phyloP scores from a whole-genome alignment of 2,329 filamentous ascomycete genomes.

The Drechslerella dactyloides region DNA sequence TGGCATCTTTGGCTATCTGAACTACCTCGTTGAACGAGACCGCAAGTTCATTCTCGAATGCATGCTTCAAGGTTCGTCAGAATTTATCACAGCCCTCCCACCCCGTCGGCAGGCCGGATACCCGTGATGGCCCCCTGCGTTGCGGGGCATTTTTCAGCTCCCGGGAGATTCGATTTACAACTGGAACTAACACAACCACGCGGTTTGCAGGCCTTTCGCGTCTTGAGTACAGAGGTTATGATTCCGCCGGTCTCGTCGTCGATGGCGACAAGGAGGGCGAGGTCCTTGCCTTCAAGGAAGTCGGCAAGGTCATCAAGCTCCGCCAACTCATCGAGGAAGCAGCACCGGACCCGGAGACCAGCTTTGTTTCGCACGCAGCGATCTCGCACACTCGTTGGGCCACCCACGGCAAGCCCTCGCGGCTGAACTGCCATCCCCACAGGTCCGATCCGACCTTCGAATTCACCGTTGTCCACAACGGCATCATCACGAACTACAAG shows the following conservation, averaged over 20 bases:
- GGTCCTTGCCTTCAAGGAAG: slow-evolving; percentile 97
- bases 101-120: slow-evolving; percentile 3
- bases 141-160: slow-evolving; percentile 8
- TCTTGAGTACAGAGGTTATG: slow-evolving; percentile 98
- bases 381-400: slow-evolving; percentile 99
- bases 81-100: neutral
- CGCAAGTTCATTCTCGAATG: slow-evolving; percentile 95
- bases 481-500: slow-evolving; percentile 99
- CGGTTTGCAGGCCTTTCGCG: slow-evolving; percentile 77
- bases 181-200: slow-evolving; percentile 17
- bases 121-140: neutral
- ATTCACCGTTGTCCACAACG: slow-evolving; percentile 97
- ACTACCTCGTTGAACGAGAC: slow-evolving; percentile 99
- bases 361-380: slow-evolving; percentile 96
- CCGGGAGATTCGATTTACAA: slow-evolving; percentile 52
- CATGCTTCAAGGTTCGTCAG: slow-evolving; percentile 79
- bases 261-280: slow-evolving; percentile 99
- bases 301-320: slow-evolving; percentile 97
- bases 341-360: slow-evolving; percentile 83
- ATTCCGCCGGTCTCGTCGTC: slow-evolving; percentile 92
- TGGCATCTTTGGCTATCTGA: slow-evolving; percentile 98
- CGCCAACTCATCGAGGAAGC: slow-evolving; percentile 87
- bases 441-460: slow-evolving; percentile 89
- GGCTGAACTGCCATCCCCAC: slow-evolving; percentile 97
- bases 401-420: slow-evolving; percentile 92